Conservation (phyloP, 192 early-diverging fungal species). For the Entophlyctis luteolus region DNA sequence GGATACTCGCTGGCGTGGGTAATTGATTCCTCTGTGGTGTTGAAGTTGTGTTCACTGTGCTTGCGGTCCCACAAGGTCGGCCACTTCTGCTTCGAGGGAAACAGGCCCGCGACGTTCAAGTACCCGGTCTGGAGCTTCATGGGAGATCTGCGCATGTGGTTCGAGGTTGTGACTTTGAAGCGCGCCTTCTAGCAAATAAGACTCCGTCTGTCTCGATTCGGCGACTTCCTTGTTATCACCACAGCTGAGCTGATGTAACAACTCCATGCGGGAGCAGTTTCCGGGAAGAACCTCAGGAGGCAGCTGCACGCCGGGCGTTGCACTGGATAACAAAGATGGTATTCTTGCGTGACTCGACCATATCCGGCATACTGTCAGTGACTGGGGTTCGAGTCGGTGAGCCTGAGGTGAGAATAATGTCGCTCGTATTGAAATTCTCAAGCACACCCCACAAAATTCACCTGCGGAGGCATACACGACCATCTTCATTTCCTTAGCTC, state of each 20-base stretch:
- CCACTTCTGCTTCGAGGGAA: slow-evolving; percentile 35
- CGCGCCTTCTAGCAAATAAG: background rate
- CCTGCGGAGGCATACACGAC: slow-evolving; percentile 84
- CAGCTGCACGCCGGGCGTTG: background rate
- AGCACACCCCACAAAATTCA: slow-evolving; percentile 89
- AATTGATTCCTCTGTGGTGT: slow-evolving; percentile 31
- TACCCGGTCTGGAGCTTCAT: slow-evolving; percentile 63
- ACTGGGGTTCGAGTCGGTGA: no score
- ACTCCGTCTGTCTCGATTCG: no score
- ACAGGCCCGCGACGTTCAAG: slow-evolving; percentile 69
- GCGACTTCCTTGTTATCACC: no score
- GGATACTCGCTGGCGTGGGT: slow-evolving; percentile 65
- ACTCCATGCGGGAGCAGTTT: background rate
- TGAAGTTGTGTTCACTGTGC: background rate
- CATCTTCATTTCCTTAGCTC: slow-evolving; percentile 58
- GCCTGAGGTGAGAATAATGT: no score
- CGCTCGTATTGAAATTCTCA: no score
- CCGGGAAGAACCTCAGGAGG: background rate
- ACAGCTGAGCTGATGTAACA: no score
- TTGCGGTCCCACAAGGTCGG: no score
- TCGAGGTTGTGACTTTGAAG: slow-evolving; percentile 14
- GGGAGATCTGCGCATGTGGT: slow-evolving; percentile 51
- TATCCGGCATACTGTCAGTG: slow-evolving; percentile 44
- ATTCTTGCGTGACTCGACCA: background rate
- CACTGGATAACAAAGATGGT: background rate